phyloP scores from a whole-genome alignment of 805 yeast genomes.

The Nakazawaea ernobii region DNA sequence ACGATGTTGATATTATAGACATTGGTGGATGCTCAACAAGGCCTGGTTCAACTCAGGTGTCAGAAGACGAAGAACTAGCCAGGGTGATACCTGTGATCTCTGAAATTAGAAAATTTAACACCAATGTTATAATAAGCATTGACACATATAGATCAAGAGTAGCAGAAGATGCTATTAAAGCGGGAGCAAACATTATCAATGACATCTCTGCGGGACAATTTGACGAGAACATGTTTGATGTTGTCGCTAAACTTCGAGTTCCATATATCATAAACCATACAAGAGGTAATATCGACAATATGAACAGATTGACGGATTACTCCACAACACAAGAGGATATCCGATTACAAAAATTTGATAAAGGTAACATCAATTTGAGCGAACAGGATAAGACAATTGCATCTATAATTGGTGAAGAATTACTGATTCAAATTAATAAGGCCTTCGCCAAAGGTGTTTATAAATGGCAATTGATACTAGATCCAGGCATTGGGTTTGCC shows the following conservation, averaged over 20 bases:
- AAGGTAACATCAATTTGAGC: constrained; percentile 11
- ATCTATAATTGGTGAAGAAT: constrained; percentile 59
- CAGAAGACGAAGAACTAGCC: constrained; percentile 57
- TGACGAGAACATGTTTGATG: constrained; percentile 61
- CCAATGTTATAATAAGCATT: constrained; percentile 55
- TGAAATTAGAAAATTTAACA: constrained; percentile 46
- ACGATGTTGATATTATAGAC: constrained; percentile 77
- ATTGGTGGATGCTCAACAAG: constrained; percentile 94
- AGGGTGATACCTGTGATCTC: constrained; percentile 69
- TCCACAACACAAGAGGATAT: constrained; percentile 27
- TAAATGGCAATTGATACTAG: constrained; percentile 88
- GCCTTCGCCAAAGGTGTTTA: constrained; percentile 62
- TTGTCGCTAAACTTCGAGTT: constrained; percentile 64
- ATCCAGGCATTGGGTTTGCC: constrained; percentile 98
- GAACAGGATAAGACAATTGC: constrained; percentile 26
- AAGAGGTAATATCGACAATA: constrained; percentile 74
- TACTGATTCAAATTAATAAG: constrained; percentile 44
- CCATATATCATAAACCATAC: constrained; percentile 82
- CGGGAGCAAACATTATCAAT: constrained; percentile 89
- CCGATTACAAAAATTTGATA: constrained; percentile 14
- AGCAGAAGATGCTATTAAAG: constrained; percentile 59
- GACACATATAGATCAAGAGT: constrained; percentile 82
- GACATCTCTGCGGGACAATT: constrained; percentile 80
- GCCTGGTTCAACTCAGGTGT: constrained; percentile 68
- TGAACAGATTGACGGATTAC: constrained; percentile 59